Evolutionary conservation across 2,329 filamentous ascomycete genomes (phyloP), one percentile per base, ranked within the genome.

Genomic region (Oidium heveae): DNA sequence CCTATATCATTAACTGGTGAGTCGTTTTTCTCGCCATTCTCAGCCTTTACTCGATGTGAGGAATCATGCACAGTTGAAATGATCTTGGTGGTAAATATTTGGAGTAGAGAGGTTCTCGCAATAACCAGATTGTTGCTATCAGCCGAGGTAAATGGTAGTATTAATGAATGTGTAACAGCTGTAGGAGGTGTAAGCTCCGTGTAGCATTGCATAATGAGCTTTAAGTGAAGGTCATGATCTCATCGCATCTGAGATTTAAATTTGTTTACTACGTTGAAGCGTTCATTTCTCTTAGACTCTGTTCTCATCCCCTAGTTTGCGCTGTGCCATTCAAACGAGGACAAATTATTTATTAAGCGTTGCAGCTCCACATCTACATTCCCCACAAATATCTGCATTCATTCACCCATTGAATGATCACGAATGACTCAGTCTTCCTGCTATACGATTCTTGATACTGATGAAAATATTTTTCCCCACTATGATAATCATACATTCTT

Each of bases 131-230:
- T 95, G 67, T 76, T 82, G 62, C 84, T 79, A 59, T 80, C 75
- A 52, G 84, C 69, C 50, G 83, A 82, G 50, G 82, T 74, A 65
- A 98, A 87, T 37, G 87, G 78, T 43, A 94, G 70, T 57, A 74
- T 76, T 63, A 95, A 70, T 59, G 88, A 86, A 70, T 94, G 84
- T 64, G 86, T 88, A 69, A 96, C 87, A 66, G 88, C 88, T 67
- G 88, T 93, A 55, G 91, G 88, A 72, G 89, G 84, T 67, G 86
- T 80, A 67, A 98, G 75, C 74, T 98, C 91, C 65, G 86, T 88
- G 71, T 96, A 96, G 74, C 86, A 94, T 77, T 96, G 89, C 89
- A 96, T 96, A 64, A 60, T 66, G 57, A 54, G 50, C 46, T 46
- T 56, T 13, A 52, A 49, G 50, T 55, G 16, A 51, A 43, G 43